Evolutionary conservation across 768 basidiomycete genomes (phyloP), one percentile per base, ranked within the genome.

Genomic region (Serendipita sp.): DNA sequence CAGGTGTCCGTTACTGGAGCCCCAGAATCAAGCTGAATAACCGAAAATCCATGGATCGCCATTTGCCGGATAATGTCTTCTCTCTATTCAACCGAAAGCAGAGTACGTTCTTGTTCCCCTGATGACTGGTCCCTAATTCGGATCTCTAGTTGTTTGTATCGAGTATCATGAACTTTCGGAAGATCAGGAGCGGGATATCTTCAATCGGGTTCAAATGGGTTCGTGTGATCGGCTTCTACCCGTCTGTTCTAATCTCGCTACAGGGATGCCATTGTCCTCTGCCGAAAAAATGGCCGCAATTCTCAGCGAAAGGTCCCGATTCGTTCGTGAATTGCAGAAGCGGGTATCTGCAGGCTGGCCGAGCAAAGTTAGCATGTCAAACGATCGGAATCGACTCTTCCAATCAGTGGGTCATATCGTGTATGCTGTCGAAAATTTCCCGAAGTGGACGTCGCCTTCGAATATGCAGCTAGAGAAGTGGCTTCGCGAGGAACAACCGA

Each of bases 201-300:
- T 87, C 74, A 85, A 72, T 69, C 69, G 72, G 36, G 72, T 72
- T 35, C 72, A 72, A 66, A 65, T 72, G 15, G 72, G 72, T 46
- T 66, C 69, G 83, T 81, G 65, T 38, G 76, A 70, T 46, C 36
- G 65, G 28, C 56, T 65, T 41, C 8, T 41, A 30, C 41, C 52
- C 2, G 44, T 51, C 28, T 34, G 16, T 13, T 15, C 15, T 36
- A 34, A 44, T 45, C 3, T 35, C 62, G 48, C 32, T 64, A 41
- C 60, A 10, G 63, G 48, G 3, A 63, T 67, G 64, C 63, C 67
- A 4, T 58, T 65, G 28, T 56, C 44, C 4, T 51, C 23, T 54
- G 28, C 72, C 79, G 88, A 89, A 70, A 85, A 85, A 71, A 75
- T 90, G 10, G 84, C 86, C 70, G 87, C 86, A 0, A 75, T 83